Conservation (phyloP, 495 filamentous ascomycete species). For the Neurospora sp. region DNA sequence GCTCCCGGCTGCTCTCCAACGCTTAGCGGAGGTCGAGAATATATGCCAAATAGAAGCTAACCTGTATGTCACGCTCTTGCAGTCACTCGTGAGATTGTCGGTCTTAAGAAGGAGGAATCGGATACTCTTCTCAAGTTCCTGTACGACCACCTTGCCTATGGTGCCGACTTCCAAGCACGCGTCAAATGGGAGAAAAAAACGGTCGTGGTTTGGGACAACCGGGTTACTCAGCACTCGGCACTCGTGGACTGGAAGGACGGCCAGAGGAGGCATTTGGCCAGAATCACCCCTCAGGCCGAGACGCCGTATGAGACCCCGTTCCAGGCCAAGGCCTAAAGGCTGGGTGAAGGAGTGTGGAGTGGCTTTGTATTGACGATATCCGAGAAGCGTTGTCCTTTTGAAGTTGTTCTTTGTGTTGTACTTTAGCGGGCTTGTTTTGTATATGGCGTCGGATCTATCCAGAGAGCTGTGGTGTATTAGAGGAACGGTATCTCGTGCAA, state of each 20-base stretch:
- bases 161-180: constrained; percentile 81
- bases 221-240: constrained; percentile 70
- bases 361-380: background rate
- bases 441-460: background rate
- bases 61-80: background rate
- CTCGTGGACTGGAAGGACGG: constrained; percentile 71
- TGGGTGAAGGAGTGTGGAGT: background rate
- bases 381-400: constrained; percentile 1
- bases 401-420: background rate
- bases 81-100: constrained; percentile 65
- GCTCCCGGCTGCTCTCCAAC: background rate
- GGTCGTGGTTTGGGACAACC: constrained; percentile 87
- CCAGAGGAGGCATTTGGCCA: constrained; percentile 66
- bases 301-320: constrained; percentile 59
- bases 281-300: constrained; percentile 81
- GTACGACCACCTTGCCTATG: constrained; percentile 72
- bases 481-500: constrained; percentile 22
- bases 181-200: constrained; percentile 70
- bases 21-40: background rate
- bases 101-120: constrained; percentile 68
- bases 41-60: constrained; percentile 2
- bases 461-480: background rate
- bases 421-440: background rate
- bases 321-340: constrained; percentile 29
- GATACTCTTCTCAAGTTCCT: constrained; percentile 78